phyloP scores from a whole-genome alignment of 805 yeast species.

The Saturnispora kantuleensis region DNA sequence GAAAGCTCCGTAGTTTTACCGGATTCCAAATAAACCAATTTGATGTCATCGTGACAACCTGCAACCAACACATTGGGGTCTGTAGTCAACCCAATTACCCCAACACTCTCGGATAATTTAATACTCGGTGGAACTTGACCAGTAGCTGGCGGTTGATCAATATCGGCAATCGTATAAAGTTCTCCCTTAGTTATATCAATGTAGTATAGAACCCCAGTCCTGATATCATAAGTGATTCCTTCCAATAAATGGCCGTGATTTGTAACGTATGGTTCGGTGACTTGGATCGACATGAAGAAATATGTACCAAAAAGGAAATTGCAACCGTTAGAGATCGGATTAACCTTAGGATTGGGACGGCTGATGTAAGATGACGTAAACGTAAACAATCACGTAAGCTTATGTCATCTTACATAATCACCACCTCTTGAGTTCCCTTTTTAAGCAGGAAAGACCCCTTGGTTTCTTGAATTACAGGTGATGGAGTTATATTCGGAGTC shows the following conservation, averaged over 20 bases:
- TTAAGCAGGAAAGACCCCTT: no score
- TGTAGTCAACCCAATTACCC: conserved; percentile 62
- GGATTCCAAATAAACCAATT: conserved; percentile 37
- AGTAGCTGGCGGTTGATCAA: conserved; percentile 12
- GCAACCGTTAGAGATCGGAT: no score
- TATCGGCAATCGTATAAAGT: conserved; percentile 20
- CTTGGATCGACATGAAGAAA: conserved; percentile 2
- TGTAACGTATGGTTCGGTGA: conserved; percentile 18
- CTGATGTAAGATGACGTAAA: no score
- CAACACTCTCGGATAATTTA: conserved; percentile 37
- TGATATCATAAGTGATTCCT: conserved; percentile 54
- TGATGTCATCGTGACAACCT: conserved; percentile 61
- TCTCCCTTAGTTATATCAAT: conserved; percentile 34
- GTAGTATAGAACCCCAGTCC: conserved; percentile 44
- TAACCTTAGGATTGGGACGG: no score
- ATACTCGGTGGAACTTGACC: conserved; percentile 27
- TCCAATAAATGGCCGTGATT: conserved; percentile 44
- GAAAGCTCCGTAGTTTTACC: conserved; percentile 29
- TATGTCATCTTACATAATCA: no score
- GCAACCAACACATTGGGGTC: conserved; percentile 45
- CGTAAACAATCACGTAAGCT: no score
- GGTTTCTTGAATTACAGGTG: no score
- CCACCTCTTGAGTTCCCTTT: no score
- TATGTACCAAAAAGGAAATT: background rate
- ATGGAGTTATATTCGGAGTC: conserved; percentile 34